Evolutionary conservation across 148 eudicot species (phyloP).

Genomic region (Vaccinium macrocarpon): DNA sequence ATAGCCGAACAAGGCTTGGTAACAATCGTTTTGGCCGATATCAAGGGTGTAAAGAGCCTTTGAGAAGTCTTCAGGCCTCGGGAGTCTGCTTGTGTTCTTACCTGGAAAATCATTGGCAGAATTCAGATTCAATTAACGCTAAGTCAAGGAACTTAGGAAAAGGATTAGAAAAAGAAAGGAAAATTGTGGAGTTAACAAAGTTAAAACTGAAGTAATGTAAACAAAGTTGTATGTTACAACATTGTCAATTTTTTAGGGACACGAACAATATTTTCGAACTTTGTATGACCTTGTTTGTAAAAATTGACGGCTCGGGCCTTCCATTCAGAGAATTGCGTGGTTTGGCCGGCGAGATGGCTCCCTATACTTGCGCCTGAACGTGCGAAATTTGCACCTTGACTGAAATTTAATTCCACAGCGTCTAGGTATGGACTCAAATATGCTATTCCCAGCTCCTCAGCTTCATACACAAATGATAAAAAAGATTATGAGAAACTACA

Average conservation of each 20-base stretch:
- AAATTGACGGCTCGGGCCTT: background rate
- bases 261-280: too few species aligned
- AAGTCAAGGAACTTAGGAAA: too few species aligned
- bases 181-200: too few species aligned
- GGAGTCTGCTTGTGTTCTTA: conserved; percentile 1
- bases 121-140: too few species aligned
- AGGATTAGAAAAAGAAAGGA: too few species aligned
- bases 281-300: background rate
- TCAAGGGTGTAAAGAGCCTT: conserved; percentile 24
- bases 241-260: background rate
- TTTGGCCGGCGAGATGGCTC: background rate
- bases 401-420: background rate
- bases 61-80: conserved; percentile 20
- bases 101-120: background rate
- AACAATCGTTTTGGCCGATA: conserved; percentile 31
- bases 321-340: background rate
- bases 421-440: background rate
- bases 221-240: too few species aligned
- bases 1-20: background rate
- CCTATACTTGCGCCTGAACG: background rate
- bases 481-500: background rate
- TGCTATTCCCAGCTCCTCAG: background rate
- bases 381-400: background rate
- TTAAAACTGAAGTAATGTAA: too few species aligned
- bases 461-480: background rate